Percentiles rank a stretch among this genome's conserved stretches.
Evolutionary conservation across 2,329 filamentous ascomycete species (phyloP).

Genomic region (Monosporascus sp.): DNA sequence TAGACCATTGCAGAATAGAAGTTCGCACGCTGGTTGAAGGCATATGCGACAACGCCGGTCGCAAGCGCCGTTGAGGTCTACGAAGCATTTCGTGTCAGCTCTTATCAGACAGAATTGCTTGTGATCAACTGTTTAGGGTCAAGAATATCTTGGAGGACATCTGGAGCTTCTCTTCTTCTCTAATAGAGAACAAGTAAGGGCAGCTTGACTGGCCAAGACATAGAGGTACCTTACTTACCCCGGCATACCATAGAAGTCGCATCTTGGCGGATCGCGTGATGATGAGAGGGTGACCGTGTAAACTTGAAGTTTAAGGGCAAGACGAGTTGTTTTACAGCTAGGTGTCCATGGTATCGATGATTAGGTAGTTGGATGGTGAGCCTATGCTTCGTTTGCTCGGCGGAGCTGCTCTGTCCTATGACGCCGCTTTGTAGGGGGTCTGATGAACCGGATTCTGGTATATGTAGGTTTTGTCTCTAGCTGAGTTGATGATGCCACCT

Average conservation of each 20-base stretch:
- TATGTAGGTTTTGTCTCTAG: not conserved
- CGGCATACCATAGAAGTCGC: conserved; percentile 56
- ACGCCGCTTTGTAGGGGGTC: not conserved
- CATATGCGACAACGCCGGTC: conserved; percentile 76
- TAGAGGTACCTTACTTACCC: conserved; percentile 37
- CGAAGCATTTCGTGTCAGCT: conserved; percentile 12
- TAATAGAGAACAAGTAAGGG: not conserved
- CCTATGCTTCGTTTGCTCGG: not conserved
- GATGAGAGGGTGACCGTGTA: not conserved
- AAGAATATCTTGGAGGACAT: not conserved
- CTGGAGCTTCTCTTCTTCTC: too few species aligned
- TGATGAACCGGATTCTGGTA: not conserved
- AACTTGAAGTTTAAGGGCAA: conserved; percentile 3
- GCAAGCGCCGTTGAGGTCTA: conserved; percentile 81
- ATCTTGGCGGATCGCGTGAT: conserved; percentile 34
- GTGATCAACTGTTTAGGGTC: conserved; percentile 4
- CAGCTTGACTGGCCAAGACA: not conserved
- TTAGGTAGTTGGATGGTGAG: not conserved
- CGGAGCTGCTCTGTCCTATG: not conserved
- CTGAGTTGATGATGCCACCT: not conserved
- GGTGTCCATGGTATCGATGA: not conserved
- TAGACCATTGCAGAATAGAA: conserved; percentile 99
- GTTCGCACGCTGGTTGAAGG: conserved; percentile 91
- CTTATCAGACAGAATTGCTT: not conserved
- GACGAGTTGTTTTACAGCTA: not conserved